These are phyloP conservation scores for Plasmodium billcollinsi DNA, from an alignment of 169 alveolate genomes.

Conservation along the genomic window DNA sequence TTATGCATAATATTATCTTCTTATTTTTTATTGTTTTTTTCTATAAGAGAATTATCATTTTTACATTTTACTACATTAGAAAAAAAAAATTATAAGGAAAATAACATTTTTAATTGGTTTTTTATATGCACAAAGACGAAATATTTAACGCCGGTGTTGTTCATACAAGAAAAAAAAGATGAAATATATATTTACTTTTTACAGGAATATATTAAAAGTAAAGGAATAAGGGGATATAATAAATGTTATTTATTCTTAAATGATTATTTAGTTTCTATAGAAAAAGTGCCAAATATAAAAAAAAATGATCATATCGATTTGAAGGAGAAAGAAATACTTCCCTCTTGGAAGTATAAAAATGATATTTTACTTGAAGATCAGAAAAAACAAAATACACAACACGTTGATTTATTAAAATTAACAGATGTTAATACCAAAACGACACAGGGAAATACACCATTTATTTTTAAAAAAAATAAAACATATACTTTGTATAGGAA, in stretches of 20 bases:
- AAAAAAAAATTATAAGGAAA: conserved; percentile 1
- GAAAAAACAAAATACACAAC: not conserved
- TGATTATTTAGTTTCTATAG: conserved; percentile 10
- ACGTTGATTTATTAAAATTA: not conserved
- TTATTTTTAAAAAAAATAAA: not conserved
- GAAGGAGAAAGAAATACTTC: not conserved
- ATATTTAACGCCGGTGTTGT: not conserved
- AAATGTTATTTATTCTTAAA: not conserved
- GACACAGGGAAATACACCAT: not conserved
- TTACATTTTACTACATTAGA: conserved; percentile 5
- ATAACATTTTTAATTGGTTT: conserved; percentile 9
- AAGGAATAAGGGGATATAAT: conserved; percentile 2
- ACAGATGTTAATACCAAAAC: not conserved
- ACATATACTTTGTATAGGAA: not conserved
- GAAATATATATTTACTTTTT: conserved; percentile 3
- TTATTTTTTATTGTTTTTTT: not conserved
- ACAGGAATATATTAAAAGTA: conserved; percentile 5
- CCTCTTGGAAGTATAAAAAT: not conserved
- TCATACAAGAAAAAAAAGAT: not conserved
- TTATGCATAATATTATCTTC: not conserved
- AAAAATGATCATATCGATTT: not conserved
- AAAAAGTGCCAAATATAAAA: not conserved
- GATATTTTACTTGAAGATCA: not conserved
- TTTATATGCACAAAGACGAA: not conserved
- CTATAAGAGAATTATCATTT: conserved; percentile 1